These are phyloP conservation scores for Xylariaceae sp. DNA, from an alignment of 2,329 filamentous ascomycete genomes.

Conservation along the genomic window DNA sequence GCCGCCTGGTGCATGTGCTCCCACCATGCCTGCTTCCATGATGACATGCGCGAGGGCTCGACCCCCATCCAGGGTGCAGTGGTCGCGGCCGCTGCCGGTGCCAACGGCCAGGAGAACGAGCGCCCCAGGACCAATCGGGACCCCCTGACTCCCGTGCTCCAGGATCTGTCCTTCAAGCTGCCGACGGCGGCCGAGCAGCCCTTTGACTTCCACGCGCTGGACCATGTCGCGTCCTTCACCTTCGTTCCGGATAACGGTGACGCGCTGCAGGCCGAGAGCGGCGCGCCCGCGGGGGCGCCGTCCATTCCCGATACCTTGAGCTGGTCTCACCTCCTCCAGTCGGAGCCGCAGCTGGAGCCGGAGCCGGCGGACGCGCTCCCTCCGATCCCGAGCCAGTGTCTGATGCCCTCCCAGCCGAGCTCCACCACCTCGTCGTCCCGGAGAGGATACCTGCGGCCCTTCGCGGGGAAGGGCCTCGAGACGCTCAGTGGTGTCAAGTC, in stretches of 20 bases:
- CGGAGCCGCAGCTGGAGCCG: constrained; percentile 32
- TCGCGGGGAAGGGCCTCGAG: constrained; percentile 47
- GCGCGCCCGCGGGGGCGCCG: constrained; percentile 25
- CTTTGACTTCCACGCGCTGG: constrained; percentile 35
- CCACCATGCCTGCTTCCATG: constrained; percentile 56
- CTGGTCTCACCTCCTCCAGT: constrained; percentile 39
- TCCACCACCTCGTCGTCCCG: constrained; percentile 46
- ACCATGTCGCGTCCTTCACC: constrained; percentile 27
- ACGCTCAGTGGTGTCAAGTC: constrained; percentile 38
- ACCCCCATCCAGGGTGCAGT: constrained; percentile 15
- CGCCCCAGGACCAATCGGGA: constrained; percentile 38
- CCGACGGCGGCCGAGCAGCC: constrained; percentile 30
- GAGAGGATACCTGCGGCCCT: constrained; percentile 45
- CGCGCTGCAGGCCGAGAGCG: constrained; percentile 16
- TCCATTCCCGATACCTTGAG: constrained; percentile 50
- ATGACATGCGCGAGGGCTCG: constrained; percentile 31
- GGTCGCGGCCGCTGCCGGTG: constrained; percentile 14
- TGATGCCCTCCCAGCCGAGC: constrained; percentile 43
- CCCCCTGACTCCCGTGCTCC: constrained; percentile 41
- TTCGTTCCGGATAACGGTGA: constrained; percentile 21
- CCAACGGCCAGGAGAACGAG: constrained; percentile 46
- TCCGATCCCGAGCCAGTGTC: constrained; percentile 42
- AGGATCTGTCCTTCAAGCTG: constrained; percentile 36
- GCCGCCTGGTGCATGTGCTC: constrained; percentile 53
- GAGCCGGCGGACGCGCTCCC: constrained; percentile 28